phyloP scores from a whole-genome alignment of 2,329 filamentous ascomycete genomes.

The Alternaria panax region DNA sequence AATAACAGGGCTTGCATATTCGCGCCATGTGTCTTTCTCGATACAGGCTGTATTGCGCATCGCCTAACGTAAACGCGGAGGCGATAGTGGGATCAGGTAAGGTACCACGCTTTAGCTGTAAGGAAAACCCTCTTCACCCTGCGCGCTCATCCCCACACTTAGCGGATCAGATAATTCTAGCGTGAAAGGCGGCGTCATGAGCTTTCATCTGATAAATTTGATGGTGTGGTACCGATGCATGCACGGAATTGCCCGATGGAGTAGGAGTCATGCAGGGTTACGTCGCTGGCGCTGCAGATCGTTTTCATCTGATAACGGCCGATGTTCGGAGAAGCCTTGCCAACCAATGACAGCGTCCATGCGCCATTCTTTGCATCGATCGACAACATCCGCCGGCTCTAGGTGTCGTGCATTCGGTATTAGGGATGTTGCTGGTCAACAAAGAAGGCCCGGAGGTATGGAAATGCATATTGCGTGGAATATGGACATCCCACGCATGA shows the following conservation, averaged over 20 bases:
- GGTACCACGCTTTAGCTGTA: slow-evolving; percentile 34
- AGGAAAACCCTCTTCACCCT: slow-evolving; percentile 18
- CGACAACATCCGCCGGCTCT: slow-evolving; percentile 7
- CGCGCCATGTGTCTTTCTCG: not conserved
- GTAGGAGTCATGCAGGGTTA: slow-evolving; percentile 34
- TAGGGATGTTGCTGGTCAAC: slow-evolving; percentile 1
- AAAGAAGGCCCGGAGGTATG: slow-evolving; percentile 18
- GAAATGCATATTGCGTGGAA: slow-evolving; percentile 11
- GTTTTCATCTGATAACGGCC: slow-evolving; percentile 44
- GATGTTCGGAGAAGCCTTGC: slow-evolving; percentile 28
- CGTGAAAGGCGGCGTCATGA: slow-evolving; percentile 21
- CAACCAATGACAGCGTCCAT: slow-evolving; percentile 4
- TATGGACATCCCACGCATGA: slow-evolving; percentile 8
- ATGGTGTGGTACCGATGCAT: slow-evolving; percentile 14
- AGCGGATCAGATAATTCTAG: slow-evolving; percentile 43
- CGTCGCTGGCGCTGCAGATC: slow-evolving; percentile 27
- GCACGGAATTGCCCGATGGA: slow-evolving; percentile 30
- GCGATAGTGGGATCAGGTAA: slow-evolving; percentile 1
- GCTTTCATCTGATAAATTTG: slow-evolving; percentile 46
- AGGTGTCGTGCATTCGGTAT: slow-evolving; percentile 17
- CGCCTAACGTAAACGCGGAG: slow-evolving; percentile 27
- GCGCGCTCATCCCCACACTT: slow-evolving; percentile 24
- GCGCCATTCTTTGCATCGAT: slow-evolving; percentile 2
- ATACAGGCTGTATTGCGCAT: slow-evolving; percentile 14
- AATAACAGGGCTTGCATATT: slow-evolving; percentile 12